Conservation (phyloP, 2,329 filamentous ascomycete species). For the Calonectria leucothoes region DNA sequence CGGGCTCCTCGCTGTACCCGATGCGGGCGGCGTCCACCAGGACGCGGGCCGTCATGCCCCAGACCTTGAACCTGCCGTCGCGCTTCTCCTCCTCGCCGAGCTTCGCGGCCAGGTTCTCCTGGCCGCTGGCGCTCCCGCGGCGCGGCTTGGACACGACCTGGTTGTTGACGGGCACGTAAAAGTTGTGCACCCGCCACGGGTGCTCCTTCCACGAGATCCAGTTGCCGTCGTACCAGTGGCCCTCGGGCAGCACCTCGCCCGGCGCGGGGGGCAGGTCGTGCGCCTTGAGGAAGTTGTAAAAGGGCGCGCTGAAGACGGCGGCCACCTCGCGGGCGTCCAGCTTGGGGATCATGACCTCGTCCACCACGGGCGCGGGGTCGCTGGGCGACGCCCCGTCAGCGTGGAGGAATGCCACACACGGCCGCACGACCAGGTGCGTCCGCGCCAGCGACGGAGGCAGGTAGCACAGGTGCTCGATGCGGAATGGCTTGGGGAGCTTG, state of each 20-base stretch:
- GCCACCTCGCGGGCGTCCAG: constrained; percentile 93
- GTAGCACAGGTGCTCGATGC: constrained; percentile 87
- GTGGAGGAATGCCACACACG: constrained; percentile 83
- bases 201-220: constrained; percentile 85
- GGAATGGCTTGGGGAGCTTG: constrained; percentile 80
- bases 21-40: constrained; percentile 88
- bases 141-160: constrained; percentile 74
- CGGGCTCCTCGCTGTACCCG: constrained; percentile 84
- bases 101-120: constrained; percentile 57
- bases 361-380: constrained; percentile 60
- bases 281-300: constrained; percentile 81
- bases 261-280: constrained; percentile 64
- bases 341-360: constrained; percentile 79
- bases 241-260: constrained; percentile 55
- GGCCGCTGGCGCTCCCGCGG: constrained; percentile 50
- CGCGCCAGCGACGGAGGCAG: constrained; percentile 81
- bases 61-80: constrained; percentile 79
- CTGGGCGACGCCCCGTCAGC: constrained; percentile 59
- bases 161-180: constrained; percentile 84
- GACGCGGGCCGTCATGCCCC: constrained; percentile 94
- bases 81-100: constrained; percentile 61
- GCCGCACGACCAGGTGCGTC: constrained; percentile 79
- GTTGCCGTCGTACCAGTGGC: constrained; percentile 84
- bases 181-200: constrained; percentile 91
- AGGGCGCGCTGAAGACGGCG: constrained; percentile 90